A percentile compares a stretch with the other conserved stretches of the same genome.
These are phyloP conservation scores for Calonectria crousiana DNA, from an alignment of 2,329 filamentous ascomycete species.

Conservation along the genomic window DNA sequence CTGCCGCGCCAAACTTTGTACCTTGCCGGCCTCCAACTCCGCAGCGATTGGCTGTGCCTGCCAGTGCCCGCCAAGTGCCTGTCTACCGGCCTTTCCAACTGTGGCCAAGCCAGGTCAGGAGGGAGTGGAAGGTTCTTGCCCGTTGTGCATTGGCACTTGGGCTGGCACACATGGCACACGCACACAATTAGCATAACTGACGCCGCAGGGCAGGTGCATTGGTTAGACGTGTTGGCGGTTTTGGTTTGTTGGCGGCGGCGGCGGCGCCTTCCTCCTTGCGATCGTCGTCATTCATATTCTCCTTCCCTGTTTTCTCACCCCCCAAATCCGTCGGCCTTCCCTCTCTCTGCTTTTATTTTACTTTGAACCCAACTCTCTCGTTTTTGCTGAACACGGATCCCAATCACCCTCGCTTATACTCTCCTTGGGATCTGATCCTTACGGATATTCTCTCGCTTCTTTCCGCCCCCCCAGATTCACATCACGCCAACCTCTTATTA, in stretches of 20 bases:
- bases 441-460: constrained; percentile 20
- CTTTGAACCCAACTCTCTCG: not conserved
- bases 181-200: not conserved
- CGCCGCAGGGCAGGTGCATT: constrained; percentile 8
- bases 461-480: constrained; percentile 1
- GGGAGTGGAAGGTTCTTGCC: constrained; percentile 4
- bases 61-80: not conserved
- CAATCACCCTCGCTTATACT: constrained; percentile 17
- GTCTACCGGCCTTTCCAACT: not conserved
- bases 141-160: constrained; percentile 10
- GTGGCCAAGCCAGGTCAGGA: not conserved
- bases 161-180: not conserved
- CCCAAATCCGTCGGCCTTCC: not conserved
- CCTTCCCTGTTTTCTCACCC: constrained; percentile 21
- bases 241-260: constrained; percentile 17
- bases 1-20: not conserved
- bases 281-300: constrained; percentile 42
- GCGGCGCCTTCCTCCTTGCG: constrained; percentile 32
- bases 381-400: not conserved
- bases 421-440: constrained; percentile 7
- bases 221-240: not conserved
- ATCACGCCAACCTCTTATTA: constrained; percentile 1
- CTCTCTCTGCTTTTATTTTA: constrained; percentile 19
- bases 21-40: not conserved
- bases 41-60: not conserved